Conservation (phyloP, 2,329 filamentous ascomycete genomes). For the Neopestalotiopsis sp. region DNA sequence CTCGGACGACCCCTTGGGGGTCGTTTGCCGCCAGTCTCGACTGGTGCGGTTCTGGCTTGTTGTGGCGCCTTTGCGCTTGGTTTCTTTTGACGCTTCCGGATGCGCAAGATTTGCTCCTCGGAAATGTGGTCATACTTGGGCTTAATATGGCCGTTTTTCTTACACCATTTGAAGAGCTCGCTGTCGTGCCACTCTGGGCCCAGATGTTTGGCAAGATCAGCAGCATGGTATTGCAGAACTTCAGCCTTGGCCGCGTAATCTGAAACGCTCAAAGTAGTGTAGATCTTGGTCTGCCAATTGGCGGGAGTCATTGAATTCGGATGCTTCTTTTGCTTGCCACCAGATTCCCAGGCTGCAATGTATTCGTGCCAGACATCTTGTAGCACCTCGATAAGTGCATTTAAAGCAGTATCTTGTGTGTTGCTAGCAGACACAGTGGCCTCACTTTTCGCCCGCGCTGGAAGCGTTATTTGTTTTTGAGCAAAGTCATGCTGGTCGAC, state of each 20-base stretch:
- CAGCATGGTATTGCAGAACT: constrained; percentile 50
- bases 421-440: background rate
- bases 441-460: constrained; percentile 5
- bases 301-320: constrained; percentile 31
- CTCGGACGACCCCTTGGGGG: constrained; percentile 40
- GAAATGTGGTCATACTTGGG: constrained; percentile 31
- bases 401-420: constrained; percentile 17
- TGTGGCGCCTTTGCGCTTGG: constrained; percentile 18
- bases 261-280: constrained; percentile 46
- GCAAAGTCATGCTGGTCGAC: constrained; percentile 19
- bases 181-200: constrained; percentile 37
- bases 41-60: constrained; percentile 21
- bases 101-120: constrained; percentile 29
- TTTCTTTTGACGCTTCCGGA: constrained; percentile 33
- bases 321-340: constrained; percentile 33
- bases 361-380: constrained; percentile 31
- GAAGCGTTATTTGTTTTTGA: constrained; percentile 4
- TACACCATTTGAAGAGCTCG: constrained; percentile 34
- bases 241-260: constrained; percentile 41
- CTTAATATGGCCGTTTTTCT: constrained; percentile 32
- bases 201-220: constrained; percentile 37
- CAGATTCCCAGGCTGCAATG: constrained; percentile 31
- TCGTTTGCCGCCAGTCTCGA: constrained; percentile 28
- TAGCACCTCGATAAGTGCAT: constrained; percentile 27
- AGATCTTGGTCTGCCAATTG: constrained; percentile 36